Evolutionary conservation across 2,329 filamentous ascomycete species (phyloP), one percentile per base, ranked within the genome.

Genomic region (Epichloe elymi): DNA sequence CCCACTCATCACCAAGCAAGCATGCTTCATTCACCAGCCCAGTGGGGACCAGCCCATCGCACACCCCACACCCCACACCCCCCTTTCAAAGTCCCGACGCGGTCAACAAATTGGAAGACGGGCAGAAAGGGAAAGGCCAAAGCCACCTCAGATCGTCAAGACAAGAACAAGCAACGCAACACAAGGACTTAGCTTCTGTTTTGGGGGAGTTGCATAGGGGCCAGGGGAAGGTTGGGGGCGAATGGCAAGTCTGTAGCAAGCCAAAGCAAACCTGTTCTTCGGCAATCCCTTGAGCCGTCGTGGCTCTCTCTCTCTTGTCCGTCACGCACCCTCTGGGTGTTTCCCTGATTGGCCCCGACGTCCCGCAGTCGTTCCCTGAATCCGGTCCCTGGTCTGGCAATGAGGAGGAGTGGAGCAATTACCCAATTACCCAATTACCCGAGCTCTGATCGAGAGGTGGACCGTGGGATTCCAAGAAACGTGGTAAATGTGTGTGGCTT

Each of bases 141-240:
- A 20, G 40, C 19, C 37, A n/a, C 37, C 37, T n/a, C 37, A 4
- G 30, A 11, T 10, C 8, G 30, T 30, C 30, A 11, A 30, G 26
- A 30, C 30, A 30, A 30, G 30, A 30, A 10, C 6, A n/a, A 4
- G 38, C 38, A 40, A 19, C n/a, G 4, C n/a, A 8, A 4, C 8
- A 19, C 8, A n/a, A 19, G 3, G 3, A 17, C 38, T 4, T 4
- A 40, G n/a, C 38, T 1, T 30, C 30, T 30, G 30, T 30, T 30
- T 4, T 4, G 0, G 2, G 26, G 30, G 1, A 30, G 8, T 30
- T 30, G 8, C 3, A 30, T 1, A 10, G 3, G 10, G 8, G 3
- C 3, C 8, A 30, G 8, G 26, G 8, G 3, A 8, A 1, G 3
- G n/a, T n/a, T n/a, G n/a, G n/a, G n/a, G n/a, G n/a, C n/a, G n/a